phyloP scores from a whole-genome alignment of 305 asterid genomes.

The Fraxinus baroniana region DNA sequence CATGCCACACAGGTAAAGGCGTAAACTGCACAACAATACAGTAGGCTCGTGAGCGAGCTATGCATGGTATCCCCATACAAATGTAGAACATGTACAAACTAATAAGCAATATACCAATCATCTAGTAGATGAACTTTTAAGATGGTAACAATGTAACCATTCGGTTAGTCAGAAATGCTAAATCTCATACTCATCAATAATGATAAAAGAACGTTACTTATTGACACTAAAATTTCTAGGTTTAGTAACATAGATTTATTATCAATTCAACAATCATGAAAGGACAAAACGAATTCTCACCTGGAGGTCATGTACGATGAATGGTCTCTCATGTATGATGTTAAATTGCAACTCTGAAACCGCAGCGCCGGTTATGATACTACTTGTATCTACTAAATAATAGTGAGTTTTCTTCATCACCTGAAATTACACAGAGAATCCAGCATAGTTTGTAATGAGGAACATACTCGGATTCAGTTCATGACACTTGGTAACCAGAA shows the following conservation, averaged over 20 bases:
- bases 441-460: conserved; percentile 9
- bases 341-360: conserved; percentile 86
- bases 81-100: background rate
- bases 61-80: background rate
- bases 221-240: background rate
- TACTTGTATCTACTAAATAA: conserved; percentile 81
- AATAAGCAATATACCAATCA: background rate
- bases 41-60: background rate
- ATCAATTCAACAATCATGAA: conserved; percentile 7
- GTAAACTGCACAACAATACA: conserved; percentile 52
- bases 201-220: background rate
- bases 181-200: background rate
- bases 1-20: conserved; percentile 98
- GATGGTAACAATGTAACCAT: background rate
- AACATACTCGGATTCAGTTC: background rate
- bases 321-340: conserved; percentile 75
- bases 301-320: conserved; percentile 66
- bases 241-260: background rate
- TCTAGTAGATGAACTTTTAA: background rate
- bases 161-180: background rate
- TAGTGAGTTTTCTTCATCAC: conserved; percentile 97
- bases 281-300: conserved; percentile 33
- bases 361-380: conserved; percentile 80
- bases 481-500: background rate
- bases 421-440: conserved; percentile 40